Conservation (phyloP, 805 yeast genomes). For the Spathaspora passalidarum region DNA sequence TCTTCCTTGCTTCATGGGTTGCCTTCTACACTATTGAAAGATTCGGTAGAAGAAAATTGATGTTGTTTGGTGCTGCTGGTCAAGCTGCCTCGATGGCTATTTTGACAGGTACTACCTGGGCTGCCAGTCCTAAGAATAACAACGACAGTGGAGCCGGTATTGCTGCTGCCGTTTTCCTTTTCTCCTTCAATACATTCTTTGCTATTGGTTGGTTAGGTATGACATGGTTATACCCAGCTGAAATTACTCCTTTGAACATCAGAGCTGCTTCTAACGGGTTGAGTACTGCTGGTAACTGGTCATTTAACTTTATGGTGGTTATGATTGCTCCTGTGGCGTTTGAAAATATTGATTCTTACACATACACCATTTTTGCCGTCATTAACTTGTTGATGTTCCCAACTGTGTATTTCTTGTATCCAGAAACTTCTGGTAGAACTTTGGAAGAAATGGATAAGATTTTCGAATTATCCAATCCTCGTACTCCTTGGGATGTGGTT, state of each 20-base stretch:
- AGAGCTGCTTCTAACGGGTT: conserved; percentile 44
- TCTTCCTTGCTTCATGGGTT: conserved; percentile 50
- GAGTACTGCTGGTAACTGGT: conserved; percentile 46
- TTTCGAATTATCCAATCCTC: no score
- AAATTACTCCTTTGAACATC: conserved; percentile 45
- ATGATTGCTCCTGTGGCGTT: conserved; percentile 47
- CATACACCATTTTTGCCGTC: conserved; percentile 40
- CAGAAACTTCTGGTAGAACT: conserved; percentile 43
- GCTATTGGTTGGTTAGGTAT: conserved; percentile 43
- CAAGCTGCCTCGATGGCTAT: conserved; percentile 41
- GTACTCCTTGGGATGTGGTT: no score
- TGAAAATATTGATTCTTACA: conserved; percentile 36
- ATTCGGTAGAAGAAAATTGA: conserved; percentile 45
- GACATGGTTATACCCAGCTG: conserved; percentile 49
- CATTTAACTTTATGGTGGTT: conserved; percentile 43
- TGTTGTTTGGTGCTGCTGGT: conserved; percentile 41
- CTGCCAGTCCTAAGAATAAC: conserved; percentile 37
- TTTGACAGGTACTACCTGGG: conserved; percentile 28
- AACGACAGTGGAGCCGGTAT: no score
- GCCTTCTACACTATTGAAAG: conserved; percentile 42
- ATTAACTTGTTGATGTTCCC: conserved; percentile 38
- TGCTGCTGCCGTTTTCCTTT: conserved; percentile 47
- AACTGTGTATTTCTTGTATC: conserved; percentile 43
- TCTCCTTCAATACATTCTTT: conserved; percentile 42
- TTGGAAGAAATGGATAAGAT: conserved; percentile 48